phyloP scores from a whole-genome alignment of 2,329 filamentous ascomycete species.

The Pyricularia sp. region DNA sequence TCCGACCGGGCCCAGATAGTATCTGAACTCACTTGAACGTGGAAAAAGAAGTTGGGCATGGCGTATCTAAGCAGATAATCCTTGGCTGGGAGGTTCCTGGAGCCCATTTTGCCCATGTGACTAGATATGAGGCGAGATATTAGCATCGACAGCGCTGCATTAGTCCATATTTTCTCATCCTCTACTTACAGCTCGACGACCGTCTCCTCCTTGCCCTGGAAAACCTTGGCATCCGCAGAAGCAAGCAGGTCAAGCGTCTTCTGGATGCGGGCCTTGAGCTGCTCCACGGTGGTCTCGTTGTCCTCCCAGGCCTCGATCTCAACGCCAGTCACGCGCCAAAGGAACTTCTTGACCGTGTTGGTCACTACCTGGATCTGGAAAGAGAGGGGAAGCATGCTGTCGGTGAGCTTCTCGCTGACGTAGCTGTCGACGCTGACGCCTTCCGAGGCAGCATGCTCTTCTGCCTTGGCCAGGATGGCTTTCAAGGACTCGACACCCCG shows the following conservation, averaged over 20 bases:
- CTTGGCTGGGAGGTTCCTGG: constrained; percentile 11
- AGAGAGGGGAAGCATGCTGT: constrained; percentile 25
- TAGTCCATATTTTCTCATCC: not conserved
- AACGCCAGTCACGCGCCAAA: constrained; percentile 18
- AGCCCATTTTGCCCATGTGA: constrained; percentile 8
- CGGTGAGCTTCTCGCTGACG: constrained; percentile 15
- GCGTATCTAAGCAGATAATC: constrained; percentile 34
- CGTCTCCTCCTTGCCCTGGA: constrained; percentile 17
- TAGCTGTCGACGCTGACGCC: constrained; percentile 15
- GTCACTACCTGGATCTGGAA: constrained; percentile 24
- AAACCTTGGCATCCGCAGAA: constrained; percentile 13
- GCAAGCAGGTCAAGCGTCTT: constrained; percentile 20
- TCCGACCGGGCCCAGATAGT: not conserved
- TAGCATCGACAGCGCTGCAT: not conserved
- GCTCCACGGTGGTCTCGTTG: constrained; percentile 21
- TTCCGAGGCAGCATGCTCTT: constrained; percentile 17
- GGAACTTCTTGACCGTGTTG: constrained; percentile 17
- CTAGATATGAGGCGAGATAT: not conserved
- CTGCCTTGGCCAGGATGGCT: constrained; percentile 21
- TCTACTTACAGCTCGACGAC: constrained; percentile 16
- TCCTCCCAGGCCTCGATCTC: constrained; percentile 15
- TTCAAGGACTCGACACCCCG: constrained; percentile 16
- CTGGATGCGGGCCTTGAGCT: constrained; percentile 19
- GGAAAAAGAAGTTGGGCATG: constrained; percentile 54
- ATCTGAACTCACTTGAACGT: constrained; percentile 26